A percentile compares a stretch with the other conserved stretches of the same genome.
Conservation (phyloP, 2,329 filamentous ascomycete species). For the Fusarium citri region DNA sequence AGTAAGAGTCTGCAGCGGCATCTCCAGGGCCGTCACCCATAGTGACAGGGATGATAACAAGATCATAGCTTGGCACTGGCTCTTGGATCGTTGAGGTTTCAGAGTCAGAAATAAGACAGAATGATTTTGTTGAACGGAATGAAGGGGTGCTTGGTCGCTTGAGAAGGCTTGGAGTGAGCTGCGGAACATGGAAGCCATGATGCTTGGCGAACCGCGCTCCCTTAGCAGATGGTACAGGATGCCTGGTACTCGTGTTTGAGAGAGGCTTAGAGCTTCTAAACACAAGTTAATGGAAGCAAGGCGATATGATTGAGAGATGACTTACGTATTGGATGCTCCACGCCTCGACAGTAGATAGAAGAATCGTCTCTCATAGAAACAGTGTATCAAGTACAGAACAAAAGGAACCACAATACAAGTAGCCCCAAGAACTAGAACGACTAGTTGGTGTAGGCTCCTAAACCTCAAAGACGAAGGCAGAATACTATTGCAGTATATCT, state of each 20-base stretch:
- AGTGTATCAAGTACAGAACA: background rate
- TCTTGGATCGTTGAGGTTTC: background rate
- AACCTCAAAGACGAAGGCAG: background rate
- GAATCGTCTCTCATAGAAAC: background rate
- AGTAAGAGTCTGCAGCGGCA: background rate
- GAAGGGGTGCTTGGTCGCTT: background rate
- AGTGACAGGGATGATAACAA: background rate
- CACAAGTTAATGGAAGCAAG: background rate
- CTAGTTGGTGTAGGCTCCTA: background rate
- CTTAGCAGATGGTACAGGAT: background rate
- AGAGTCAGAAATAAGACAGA: background rate
- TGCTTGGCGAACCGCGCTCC: background rate
- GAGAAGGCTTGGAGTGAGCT: background rate
- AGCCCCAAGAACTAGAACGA: background rate
- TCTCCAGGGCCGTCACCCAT: background rate
- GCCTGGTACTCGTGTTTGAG: background rate
- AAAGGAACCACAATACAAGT: background rate
- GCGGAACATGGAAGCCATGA: background rate
- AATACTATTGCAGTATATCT: slow-evolving; percentile 1
- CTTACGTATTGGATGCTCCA: background rate
- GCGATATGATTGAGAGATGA: rapidly evolving
- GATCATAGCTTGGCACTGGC: background rate
- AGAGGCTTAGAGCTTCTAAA: background rate
- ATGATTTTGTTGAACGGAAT: slow-evolving; percentile 7
- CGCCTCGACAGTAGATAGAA: background rate